Percentiles rank a stretch among this genome's conserved stretches.
Evolutionary conservation across 2,329 filamentous ascomycete genomes (phyloP).

Genomic region (Fusarium setosum): DNA sequence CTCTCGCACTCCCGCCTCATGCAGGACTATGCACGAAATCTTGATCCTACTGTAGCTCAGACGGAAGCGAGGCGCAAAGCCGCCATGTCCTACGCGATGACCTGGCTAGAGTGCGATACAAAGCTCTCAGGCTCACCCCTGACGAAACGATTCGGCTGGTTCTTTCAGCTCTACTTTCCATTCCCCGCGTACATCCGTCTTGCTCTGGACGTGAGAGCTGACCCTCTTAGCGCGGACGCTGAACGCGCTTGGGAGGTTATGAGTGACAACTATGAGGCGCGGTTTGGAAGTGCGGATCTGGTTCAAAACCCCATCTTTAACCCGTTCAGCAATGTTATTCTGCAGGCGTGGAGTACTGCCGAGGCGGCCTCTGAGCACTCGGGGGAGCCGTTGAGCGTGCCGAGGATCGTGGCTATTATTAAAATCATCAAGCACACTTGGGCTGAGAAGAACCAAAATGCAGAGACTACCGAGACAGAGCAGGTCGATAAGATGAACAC

Average conservation of each 20-base stretch:
- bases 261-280: neutral
- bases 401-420: neutral
- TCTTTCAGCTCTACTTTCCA: constrained; percentile 50
- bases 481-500: neutral
- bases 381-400: neutral
- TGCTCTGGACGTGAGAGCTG: constrained; percentile 45
- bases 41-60: constrained; percentile 28
- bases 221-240: neutral
- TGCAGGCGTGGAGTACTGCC: neutral
- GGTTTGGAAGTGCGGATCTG: neutral
- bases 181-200: constrained; percentile 55
- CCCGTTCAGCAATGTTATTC: neutral
- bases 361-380: neutral
- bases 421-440: neutral
- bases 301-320: neutral
- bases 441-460: neutral
- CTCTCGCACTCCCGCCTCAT: constrained; percentile 63
- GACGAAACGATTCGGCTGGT: constrained; percentile 51
- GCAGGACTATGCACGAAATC: constrained; percentile 55
- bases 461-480: neutral
- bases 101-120: constrained; percentile 52
- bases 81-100: constrained; percentile 45
- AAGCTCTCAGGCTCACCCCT: constrained; percentile 46
- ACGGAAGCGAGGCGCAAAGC: constrained; percentile 45
- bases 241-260: neutral